Evolutionary conservation across 2,329 filamentous ascomycete species (phyloP), one percentile per base, ranked within the genome.

Genomic region (Neofusicoccum laricinum): DNA sequence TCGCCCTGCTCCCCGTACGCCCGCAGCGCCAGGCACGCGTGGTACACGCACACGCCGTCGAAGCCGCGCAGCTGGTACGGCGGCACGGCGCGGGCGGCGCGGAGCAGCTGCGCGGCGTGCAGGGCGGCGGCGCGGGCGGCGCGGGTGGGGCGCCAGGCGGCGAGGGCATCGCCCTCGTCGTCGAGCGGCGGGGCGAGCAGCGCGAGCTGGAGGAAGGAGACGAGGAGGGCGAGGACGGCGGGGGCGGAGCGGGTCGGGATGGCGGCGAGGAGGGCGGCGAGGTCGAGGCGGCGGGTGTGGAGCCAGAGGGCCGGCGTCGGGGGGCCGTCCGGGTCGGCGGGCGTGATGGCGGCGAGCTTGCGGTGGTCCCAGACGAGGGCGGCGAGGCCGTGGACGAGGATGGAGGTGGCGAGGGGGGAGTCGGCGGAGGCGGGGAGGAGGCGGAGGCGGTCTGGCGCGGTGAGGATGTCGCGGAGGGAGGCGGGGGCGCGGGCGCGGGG

Each of bases 1-100:
- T 4, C 43, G 57, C 12, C 2, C 36, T 57, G 17, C 10, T 38
- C 49, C 10, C 17, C 50, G 17, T 21, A 57, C 11, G n/a, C 41
- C 90, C 90, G 92, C 46, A 92, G 77, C 0, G 86, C 85, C 4
- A 92, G 78, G 12, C 84, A 82, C 3, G 87, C 88, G 71, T 91
- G 88, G 71, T 90, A 90, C 0, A 90, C 82, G 0, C 85, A 86
- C 5, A 91, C 85, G 0, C 88, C 87, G 66, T 86, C 85, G 71
- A 91, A 90, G 67, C 89, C 86, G 48, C 86, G 84, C 4, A 91
- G 74, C 14, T 84, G 79, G 0, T 82, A 80, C 1, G 77, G 72
- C 0, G 85, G 82, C 50, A 88, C 84, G 57, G 76, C 65, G 69
- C 82, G 84, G 1, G 87, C 88, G 40, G 48, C 83, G 6, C 86